These are phyloP conservation scores for Eragrostis curvula DNA, from an alignment of 176 grass and related monocot genomes.

Conservation along the genomic window DNA sequence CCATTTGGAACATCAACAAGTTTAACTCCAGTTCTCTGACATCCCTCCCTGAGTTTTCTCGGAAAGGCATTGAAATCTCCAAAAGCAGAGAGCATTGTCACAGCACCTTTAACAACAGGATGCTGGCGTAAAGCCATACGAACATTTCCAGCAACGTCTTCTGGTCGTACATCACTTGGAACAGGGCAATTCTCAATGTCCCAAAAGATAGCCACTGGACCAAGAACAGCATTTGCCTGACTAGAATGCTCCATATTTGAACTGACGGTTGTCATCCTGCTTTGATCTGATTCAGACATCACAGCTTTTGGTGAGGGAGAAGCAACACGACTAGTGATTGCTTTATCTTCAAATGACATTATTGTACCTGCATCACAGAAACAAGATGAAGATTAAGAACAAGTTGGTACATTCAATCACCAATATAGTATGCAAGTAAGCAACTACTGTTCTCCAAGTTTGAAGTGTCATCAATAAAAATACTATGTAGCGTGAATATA, in stretches of 20 bases:
- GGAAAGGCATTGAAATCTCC: constrained; percentile 97
- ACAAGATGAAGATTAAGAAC: constrained; percentile 5
- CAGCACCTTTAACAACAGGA: constrained; percentile 70
- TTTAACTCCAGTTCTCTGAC: constrained; percentile 87
- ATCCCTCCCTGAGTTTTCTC: constrained; percentile 88
- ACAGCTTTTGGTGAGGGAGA: constrained; percentile 55
- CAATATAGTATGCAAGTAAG: not conserved
- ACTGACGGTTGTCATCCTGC: constrained; percentile 38
- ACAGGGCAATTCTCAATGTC: constrained; percentile 96
- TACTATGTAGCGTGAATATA: not conserved
- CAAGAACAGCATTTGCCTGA: constrained; percentile 51
- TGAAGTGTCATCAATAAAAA: constrained; percentile 1
- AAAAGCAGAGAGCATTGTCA: constrained; percentile 88
- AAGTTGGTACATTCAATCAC: not conserved
- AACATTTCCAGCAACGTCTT: constrained; percentile 88
- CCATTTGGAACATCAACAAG: constrained; percentile 89
- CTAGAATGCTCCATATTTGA: constrained; percentile 49
- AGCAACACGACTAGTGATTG: constrained; percentile 49
- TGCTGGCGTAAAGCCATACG: constrained; percentile 78
- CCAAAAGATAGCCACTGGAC: constrained; percentile 90
- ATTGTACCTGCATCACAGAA: constrained; percentile 46
- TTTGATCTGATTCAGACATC: constrained; percentile 41
- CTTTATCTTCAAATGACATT: constrained; percentile 74
- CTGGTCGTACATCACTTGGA: constrained; percentile 83
- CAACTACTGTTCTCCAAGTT: not conserved